phyloP scores from a whole-genome alignment of 2,329 filamentous ascomycete species.

The Calonectria crousiana region DNA sequence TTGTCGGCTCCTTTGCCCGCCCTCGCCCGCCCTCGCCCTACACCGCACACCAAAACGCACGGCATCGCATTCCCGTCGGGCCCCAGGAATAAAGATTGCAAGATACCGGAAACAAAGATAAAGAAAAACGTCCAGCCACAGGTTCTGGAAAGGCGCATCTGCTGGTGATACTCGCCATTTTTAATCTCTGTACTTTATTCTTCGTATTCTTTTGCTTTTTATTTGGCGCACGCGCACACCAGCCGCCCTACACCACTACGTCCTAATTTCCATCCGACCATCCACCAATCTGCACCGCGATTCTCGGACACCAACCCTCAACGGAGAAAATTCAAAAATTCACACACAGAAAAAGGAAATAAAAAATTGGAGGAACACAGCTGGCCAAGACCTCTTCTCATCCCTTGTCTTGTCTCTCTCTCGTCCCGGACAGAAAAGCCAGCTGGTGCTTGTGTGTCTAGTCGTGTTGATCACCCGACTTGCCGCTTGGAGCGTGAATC shows the following conservation, averaged over 20 bases:
- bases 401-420: constrained; percentile 34
- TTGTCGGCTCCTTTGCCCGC: constrained; percentile 32
- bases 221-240: constrained; percentile 25
- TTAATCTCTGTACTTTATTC: constrained; percentile 45
- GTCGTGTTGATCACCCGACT: constrained; percentile 40
- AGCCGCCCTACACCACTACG: constrained; percentile 31
- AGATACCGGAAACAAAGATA: constrained; percentile 38
- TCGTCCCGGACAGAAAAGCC: constrained; percentile 38
- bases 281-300: constrained; percentile 39
- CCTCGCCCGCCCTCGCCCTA: constrained; percentile 30
- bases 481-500: constrained; percentile 41
- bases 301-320: constrained; percentile 32
- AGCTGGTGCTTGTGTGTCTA: constrained; percentile 42
- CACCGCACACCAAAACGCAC: constrained; percentile 11
- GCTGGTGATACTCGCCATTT: constrained; percentile 42
- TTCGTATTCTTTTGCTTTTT: constrained; percentile 46
- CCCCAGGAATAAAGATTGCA: constrained; percentile 28
- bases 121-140: constrained; percentile 31
- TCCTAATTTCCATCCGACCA: constrained; percentile 40
- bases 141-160: constrained; percentile 46
- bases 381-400: constrained; percentile 37
- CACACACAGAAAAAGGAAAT: constrained; percentile 41
- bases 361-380: constrained; percentile 40
- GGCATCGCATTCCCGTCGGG: constrained; percentile 15
- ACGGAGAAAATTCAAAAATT: constrained; percentile 34